Percentiles rank a stretch among this genome's conserved stretches.
phyloP scores from a whole-genome alignment of 192 early-diverging fungal genomes.

The Paraglomus brasilianum region DNA sequence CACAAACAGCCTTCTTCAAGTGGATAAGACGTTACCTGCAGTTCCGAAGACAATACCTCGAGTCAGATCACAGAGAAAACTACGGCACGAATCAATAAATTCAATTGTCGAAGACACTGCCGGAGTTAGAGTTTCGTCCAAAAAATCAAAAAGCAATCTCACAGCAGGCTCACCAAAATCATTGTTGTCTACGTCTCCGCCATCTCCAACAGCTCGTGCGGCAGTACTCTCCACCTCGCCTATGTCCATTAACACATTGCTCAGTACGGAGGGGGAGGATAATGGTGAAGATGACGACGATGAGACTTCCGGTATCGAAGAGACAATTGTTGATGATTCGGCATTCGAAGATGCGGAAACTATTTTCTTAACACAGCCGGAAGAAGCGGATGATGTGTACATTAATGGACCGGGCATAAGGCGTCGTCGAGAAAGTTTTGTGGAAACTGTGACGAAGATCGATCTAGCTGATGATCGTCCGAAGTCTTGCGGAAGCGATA shows the following conservation, averaged over 20 bases:
- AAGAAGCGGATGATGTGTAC: background rate
- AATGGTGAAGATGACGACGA: slow-evolving; percentile 26
- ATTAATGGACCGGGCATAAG: background rate
- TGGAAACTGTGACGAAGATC: slow-evolving; percentile 8
- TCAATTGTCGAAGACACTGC: background rate
- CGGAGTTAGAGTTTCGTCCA: too few relatives aligned
- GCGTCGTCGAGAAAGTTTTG: slow-evolving; percentile 26
- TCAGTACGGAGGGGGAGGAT: background rate
- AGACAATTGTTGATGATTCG: slow-evolving; percentile 8
- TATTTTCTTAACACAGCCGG: slow-evolving; percentile 6
- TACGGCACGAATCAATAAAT: slow-evolving; percentile 5
- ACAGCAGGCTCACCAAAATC: too few relatives aligned
- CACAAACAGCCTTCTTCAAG: background rate
- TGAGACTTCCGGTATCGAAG: slow-evolving; percentile 4
- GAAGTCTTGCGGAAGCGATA: slow-evolving; percentile 20
- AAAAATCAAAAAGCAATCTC: too few relatives aligned
- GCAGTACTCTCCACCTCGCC: too few relatives aligned
- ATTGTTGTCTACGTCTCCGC: too few relatives aligned
- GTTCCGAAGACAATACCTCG: background rate
- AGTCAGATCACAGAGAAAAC: slow-evolving; percentile 20
- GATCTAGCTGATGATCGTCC: slow-evolving; percentile 1
- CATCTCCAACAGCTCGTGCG: background rate
- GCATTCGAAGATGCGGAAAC: slow-evolving; percentile 23
- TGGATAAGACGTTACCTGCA: slow-evolving; percentile 15
- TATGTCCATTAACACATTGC: too few relatives aligned